Conservation (phyloP, 257 asterid genomes). For the Thymus quinquecostatus region DNA sequence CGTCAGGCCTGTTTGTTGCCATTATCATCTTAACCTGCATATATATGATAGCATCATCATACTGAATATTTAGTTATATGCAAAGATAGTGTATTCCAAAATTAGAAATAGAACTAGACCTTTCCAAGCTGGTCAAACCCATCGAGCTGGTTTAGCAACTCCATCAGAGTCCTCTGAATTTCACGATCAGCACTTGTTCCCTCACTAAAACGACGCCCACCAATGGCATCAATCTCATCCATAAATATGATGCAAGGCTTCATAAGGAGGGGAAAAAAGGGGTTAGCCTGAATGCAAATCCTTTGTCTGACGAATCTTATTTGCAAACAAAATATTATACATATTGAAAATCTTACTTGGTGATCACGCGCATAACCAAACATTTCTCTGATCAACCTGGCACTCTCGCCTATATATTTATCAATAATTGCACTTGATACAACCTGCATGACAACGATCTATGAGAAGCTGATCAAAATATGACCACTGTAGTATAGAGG, state of each 20-base stretch:
- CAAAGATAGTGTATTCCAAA: neutral
- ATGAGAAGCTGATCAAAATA: constrained; percentile 28
- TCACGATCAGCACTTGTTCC: constrained; percentile 99
- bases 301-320: neutral
- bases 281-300: constrained; percentile 11
- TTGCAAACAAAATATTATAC: neutral
- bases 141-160: constrained; percentile 90
- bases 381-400: constrained; percentile 91
- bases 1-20: constrained; percentile 98
- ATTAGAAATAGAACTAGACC: constrained; percentile 46
- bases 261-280: constrained; percentile 17
- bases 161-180: constrained; percentile 97
- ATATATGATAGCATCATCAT: constrained; percentile 6
- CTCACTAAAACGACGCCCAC: constrained; percentile 96
- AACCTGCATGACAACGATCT: constrained; percentile 52
- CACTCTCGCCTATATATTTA: constrained; percentile 95
- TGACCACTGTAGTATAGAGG: neutral
- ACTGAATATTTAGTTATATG: constrained; percentile 7
- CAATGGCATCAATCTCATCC: constrained; percentile 98
- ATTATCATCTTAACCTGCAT: constrained; percentile 93
- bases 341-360: constrained; percentile 59
- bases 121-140: constrained; percentile 98
- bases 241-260: constrained; percentile 98
- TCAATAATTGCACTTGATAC: constrained; percentile 96
- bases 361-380: constrained; percentile 95